These are phyloP conservation scores for Phyllosticta ampelicida DNA, from an alignment of 2,329 filamentous ascomycete genomes.

Conservation along the genomic window DNA sequence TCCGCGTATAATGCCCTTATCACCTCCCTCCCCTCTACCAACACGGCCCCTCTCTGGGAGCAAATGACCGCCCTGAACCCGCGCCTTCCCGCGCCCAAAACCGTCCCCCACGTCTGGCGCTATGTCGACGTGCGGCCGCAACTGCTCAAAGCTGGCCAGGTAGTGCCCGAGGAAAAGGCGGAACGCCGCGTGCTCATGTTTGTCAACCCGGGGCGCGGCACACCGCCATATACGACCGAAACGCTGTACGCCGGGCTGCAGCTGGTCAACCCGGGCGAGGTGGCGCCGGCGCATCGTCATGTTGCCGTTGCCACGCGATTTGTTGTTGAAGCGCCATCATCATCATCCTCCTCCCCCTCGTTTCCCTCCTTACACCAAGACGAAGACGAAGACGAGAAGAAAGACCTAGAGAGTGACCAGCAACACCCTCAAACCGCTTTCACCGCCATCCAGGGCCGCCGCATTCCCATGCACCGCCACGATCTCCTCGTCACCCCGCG, in stretches of 20 bases:
- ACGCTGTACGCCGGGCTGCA: constrained; percentile 49
- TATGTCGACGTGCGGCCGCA: constrained; percentile 27
- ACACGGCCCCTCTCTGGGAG: constrained; percentile 34
- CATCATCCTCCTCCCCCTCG: not conserved
- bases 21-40: not conserved
- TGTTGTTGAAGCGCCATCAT: constrained; percentile 41
- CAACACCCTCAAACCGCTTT: constrained; percentile 39
- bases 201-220: constrained; percentile 28
- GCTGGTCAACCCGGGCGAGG: constrained; percentile 46
- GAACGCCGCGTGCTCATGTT: constrained; percentile 33
- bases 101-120: constrained; percentile 29
- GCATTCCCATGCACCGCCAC: constrained; percentile 41
- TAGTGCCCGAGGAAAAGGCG: constrained; percentile 28
- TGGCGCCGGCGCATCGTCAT: constrained; percentile 45
- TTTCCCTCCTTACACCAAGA: too few relatives aligned
- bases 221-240: constrained; percentile 43
- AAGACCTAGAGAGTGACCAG: not conserved
- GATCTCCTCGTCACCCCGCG: constrained; percentile 48
- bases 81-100: constrained; percentile 35
- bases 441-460: constrained; percentile 45
- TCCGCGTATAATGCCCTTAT: not conserved
- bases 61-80: constrained; percentile 40
- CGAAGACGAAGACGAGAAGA: not conserved
- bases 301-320: constrained; percentile 47
- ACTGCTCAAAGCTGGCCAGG: constrained; percentile 26